Evolutionary conservation across 2,329 filamentous ascomycete genomes (phyloP).

Genomic region (Beauveria medogensis): DNA sequence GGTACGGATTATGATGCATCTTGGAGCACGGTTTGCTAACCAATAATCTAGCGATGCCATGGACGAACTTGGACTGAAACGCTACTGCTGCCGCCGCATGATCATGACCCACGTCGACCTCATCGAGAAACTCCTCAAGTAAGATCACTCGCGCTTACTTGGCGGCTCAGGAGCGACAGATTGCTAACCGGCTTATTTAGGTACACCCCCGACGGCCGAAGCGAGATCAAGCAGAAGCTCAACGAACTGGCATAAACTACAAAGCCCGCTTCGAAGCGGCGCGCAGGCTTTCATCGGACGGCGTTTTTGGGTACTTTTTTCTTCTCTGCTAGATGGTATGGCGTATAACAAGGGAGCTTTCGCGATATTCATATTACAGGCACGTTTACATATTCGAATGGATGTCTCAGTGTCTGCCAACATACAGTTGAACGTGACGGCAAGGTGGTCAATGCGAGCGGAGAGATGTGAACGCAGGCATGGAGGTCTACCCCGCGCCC

Average conservation of each 20-base stretch:
- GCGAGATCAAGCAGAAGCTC: conserved; percentile 12
- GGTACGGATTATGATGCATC: conserved; percentile 43
- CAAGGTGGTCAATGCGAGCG: not conserved
- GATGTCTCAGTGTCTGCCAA: not conserved
- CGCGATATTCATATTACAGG: conserved; percentile 2
- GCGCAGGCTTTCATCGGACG: conserved; percentile 7
- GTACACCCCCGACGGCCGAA: conserved; percentile 53
- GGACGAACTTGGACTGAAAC: conserved; percentile 85
- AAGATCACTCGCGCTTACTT: conserved; percentile 25
- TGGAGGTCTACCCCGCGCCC: not conserved
- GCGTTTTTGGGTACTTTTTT: conserved; percentile 8
- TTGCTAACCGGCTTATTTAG: conserved; percentile 24
- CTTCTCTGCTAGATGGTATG: conserved; percentile 3
- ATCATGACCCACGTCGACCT: conserved; percentile 99
- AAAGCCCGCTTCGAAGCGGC: not conserved
- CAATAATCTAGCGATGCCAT: conserved; percentile 70
- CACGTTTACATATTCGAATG: not conserved
- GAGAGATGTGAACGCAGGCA: not conserved
- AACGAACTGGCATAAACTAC: conserved; percentile 12
- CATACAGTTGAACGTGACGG: not conserved
- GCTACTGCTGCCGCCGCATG: conserved; percentile 99
- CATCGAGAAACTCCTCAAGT: conserved; percentile 97
- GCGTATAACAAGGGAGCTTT: conserved; percentile 5
- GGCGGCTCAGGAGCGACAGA: not conserved
- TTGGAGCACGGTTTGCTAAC: conserved; percentile 16